These are phyloP conservation scores for Coprinellus micaceus DNA, from an alignment of 768 basidiomycete genomes.

Conservation along the genomic window DNA sequence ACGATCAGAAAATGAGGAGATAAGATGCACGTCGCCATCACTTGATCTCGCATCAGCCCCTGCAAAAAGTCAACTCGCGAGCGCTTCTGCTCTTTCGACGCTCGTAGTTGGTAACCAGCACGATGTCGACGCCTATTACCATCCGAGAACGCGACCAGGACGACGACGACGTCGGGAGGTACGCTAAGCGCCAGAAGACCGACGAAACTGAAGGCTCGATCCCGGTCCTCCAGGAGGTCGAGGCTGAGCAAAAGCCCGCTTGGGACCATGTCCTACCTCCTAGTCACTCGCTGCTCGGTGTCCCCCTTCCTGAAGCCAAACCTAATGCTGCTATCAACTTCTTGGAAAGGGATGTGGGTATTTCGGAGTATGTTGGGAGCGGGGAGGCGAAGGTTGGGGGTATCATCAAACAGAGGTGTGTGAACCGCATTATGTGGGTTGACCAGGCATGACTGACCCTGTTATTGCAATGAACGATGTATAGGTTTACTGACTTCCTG, in stretches of 20 bases:
- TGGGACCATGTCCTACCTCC: slow-evolving; percentile 55
- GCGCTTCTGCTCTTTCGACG: too few species aligned
- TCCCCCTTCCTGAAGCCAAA: slow-evolving; percentile 46
- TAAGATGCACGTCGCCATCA: slow-evolving; percentile 9
- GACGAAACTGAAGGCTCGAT: slow-evolving; percentile 19
- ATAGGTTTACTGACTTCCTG: slow-evolving; percentile 94
- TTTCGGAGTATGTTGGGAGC: slow-evolving; percentile 77
- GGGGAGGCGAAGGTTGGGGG: slow-evolving; percentile 75
- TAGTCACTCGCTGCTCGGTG: slow-evolving; percentile 67
- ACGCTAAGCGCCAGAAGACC: slow-evolving; percentile 41
- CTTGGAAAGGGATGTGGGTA: slow-evolving; percentile 82
- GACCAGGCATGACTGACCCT: too few species aligned
- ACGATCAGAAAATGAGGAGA: slow-evolving; percentile 3
- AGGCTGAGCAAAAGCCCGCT: slow-evolving; percentile 1
- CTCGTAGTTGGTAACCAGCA: slow-evolving; percentile 10
- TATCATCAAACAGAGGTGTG: slow-evolving; percentile 95
- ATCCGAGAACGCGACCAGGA: slow-evolving; percentile 52
- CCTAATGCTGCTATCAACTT: slow-evolving; percentile 55
- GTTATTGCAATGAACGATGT: slow-evolving; percentile 5
- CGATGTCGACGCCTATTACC: slow-evolving; percentile 33
- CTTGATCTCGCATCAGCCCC: slow-evolving; percentile 3
- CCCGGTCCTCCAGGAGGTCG: slow-evolving; percentile 1
- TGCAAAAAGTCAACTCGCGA: slow-evolving; percentile 7
- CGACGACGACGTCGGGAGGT: slow-evolving; percentile 40
- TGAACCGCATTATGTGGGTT: too few species aligned